Evolutionary conservation across 148 eudicot genomes (phyloP), one percentile per base, ranked within the genome.

Genomic region (Diospyros lotus): DNA sequence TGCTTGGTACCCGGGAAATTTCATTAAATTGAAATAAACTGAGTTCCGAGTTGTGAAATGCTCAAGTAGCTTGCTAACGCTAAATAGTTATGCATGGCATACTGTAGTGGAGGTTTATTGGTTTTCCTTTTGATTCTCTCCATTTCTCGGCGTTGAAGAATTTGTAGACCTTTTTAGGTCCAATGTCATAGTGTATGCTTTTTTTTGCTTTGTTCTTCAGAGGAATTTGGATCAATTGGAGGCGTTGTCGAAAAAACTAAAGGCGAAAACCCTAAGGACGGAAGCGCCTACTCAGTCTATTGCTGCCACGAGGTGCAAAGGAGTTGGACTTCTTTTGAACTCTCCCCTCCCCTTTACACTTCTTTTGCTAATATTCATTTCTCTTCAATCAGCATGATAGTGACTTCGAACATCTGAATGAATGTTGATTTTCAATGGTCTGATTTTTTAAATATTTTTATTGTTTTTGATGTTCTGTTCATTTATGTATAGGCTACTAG

Each of bases 161-260:
- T 73, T 48, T 48, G 1, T 8, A 4, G 48, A 13, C 61, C 38
- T 52, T 5, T 43, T 46, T 18, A 46, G 8, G 5, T 52, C 54
- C 4, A 17, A 28, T 28, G 38, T 51, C 28, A 41, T 10, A 39
- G 14, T 39, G 13, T 12, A 14, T 40, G 17, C 2, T 55, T 50
- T 2, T 14, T 44, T 40, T 56, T 15, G 11, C 42, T 66, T 67
- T 72, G 10, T 38, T 76, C 4, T 58, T 43, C 74, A 94, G 98
- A 94, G 98, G 83, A 92, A 92, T 78, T 89, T 94, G 85, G 98
- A 90, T 78, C 97, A 94, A 82, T 79, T 94, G 84, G 98, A 92
- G 84, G 92, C 93, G 3, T 71, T 92, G 80, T 94, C 98, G 64
- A 94, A 92, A 83, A 94, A 92, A 88, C 89, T 92, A 11, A 92